phyloP scores from a whole-genome alignment of 257 asterid genomes.

The Petrea volubilis region DNA sequence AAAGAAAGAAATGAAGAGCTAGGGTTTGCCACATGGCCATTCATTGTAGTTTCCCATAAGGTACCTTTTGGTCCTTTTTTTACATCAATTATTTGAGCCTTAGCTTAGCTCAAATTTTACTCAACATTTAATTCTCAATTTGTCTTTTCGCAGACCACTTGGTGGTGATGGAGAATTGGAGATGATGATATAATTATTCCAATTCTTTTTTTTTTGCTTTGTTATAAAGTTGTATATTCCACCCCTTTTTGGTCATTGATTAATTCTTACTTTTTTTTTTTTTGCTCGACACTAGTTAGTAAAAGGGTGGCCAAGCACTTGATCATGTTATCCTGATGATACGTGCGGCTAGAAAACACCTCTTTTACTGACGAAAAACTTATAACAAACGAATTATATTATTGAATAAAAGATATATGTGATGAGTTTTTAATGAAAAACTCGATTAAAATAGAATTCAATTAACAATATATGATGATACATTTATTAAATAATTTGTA shows the following conservation, averaged over 20 bases:
- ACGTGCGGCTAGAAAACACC: too few relatives aligned
- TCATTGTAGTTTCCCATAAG: not conserved
- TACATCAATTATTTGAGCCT: conserved; percentile 17
- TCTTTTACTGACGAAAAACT: too few relatives aligned
- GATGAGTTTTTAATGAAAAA: too few relatives aligned
- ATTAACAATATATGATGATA: too few relatives aligned
- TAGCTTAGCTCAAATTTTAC: conserved; percentile 4
- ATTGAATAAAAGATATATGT: too few relatives aligned
- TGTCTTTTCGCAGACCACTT: conserved; percentile 31
- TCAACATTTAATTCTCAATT: conserved; percentile 21
- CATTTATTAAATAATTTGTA: too few relatives aligned
- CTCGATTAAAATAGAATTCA: too few relatives aligned
- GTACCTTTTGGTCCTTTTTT: not conserved
- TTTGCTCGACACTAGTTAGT: not conserved
- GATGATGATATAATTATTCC: not conserved
- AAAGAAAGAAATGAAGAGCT: not conserved
- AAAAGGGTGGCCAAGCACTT: not conserved
- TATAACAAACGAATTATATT: too few relatives aligned
- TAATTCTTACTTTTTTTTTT: not conserved
- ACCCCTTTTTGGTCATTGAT: conserved; percentile 8
- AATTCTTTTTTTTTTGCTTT: conserved; percentile 25
- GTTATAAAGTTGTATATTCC: conserved; percentile 42
- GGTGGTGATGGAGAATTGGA: too few relatives aligned
- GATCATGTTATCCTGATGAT: too few relatives aligned
- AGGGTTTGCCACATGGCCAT: conserved; percentile 28